Base-by-base conservation (phyloP, 1,139 yeast genomes). In the Blastobotrys petasosporus region DNA sequence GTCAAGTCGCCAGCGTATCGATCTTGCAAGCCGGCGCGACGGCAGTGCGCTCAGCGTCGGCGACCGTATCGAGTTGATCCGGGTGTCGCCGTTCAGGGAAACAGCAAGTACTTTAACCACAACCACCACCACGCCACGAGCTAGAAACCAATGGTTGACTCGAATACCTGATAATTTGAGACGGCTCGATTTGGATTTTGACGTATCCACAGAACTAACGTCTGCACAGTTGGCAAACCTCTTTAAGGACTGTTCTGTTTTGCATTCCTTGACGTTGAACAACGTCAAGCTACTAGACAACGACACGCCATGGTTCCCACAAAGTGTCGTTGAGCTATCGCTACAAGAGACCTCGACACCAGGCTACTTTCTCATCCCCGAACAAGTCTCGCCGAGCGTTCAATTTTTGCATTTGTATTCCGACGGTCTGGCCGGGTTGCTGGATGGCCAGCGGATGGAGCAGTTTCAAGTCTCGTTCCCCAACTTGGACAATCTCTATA, bases 401-500 rank as follows among this genome's bases (percentile, higher is more conserved):
- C 10, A n/a, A 12, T 41, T 34, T 25, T 13, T 41, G 39, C 44
- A 41, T 41, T 28, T 41, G 28, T 41, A 41, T 35, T 41, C 39
- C 5, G 29, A 35, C n/a, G 39, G 39, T 9, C 10, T 15, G 9
- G 16, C 35, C 4, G 39, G 44, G 11, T 16, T 25, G 7, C 11
- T 34, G 16, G 13, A 12, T 16, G 35, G 17, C 7, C 28, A 9
- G 5, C 32, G 33, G 2, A 34, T 41, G 39, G 16, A 25, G 4
- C 34, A 17, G 28, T 16, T 41, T 7, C 29, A 12, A 11, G 16
- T 11, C n/a, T 34, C 39, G 2, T 41, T 41, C 39, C 44, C 44
- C 11, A 35, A 41, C 8, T 10, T 41, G 29, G 17, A 25, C 13
- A 12, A 12, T 9, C 16, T 41, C 12, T 36, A 41, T 9, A 32